Evolutionary conservation across 208 protist species (phyloP).

Genomic region (Trypanosoma melophagium): DNA sequence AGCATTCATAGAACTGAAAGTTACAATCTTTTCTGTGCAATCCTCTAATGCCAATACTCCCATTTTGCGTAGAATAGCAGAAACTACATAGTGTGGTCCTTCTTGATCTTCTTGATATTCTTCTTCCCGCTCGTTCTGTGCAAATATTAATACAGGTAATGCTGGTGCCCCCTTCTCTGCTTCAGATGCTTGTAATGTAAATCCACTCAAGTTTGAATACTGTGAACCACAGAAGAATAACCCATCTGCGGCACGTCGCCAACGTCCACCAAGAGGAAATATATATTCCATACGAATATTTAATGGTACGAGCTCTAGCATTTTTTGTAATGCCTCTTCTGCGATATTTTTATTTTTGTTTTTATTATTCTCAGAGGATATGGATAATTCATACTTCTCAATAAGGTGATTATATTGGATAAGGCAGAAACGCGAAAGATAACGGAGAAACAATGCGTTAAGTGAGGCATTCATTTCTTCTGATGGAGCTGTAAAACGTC

Average conservation of each 20-base stretch:
- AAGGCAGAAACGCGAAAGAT: constrained; percentile 37
- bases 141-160: constrained; percentile 49
- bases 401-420: constrained; percentile 33
- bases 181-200: constrained; percentile 11
- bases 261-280: constrained; percentile 25
- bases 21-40: constrained; percentile 37
- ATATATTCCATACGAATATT: neutral
- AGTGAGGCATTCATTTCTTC: constrained; percentile 18
- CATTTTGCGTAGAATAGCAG: constrained; percentile 44
- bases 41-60: constrained; percentile 46
- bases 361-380: neutral
- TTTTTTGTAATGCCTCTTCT: constrained; percentile 11
- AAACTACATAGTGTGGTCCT: constrained; percentile 41
- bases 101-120: neutral
- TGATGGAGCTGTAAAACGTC: constrained; percentile 5
- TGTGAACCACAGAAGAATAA: constrained; percentile 55
- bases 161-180: constrained; percentile 6
- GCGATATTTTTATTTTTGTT: neutral
- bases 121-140: constrained; percentile 1
- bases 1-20: constrained; percentile 29
- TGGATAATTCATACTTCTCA: neutral
- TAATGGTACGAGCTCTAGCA: constrained; percentile 4
- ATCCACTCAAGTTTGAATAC: constrained; percentile 34
- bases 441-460: constrained; percentile 26
- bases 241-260: constrained; percentile 24